These are phyloP conservation scores for Onygenales sp. DNA, from an alignment of 2,329 filamentous ascomycete genomes.

Conservation along the genomic window DNA sequence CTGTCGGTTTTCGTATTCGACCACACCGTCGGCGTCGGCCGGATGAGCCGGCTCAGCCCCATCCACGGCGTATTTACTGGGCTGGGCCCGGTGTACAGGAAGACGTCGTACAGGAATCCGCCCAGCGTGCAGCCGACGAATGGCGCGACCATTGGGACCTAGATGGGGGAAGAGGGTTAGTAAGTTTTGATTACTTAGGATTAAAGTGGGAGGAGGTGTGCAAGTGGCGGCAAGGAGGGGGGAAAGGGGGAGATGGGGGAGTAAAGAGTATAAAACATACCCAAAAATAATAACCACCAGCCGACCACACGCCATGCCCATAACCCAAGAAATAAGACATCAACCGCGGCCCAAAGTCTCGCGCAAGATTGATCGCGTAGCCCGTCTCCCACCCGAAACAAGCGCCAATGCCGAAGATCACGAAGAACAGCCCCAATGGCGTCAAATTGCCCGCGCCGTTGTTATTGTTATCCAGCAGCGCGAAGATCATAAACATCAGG, in stretches of 20 bases:
- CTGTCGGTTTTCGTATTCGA: slow-evolving; percentile 10
- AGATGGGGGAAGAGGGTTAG: background rate
- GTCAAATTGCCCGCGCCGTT: slow-evolving; percentile 47
- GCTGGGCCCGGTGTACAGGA: slow-evolving; percentile 61
- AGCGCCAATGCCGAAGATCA: slow-evolving; percentile 63
- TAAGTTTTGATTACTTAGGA: background rate
- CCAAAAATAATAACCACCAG: slow-evolving; percentile 65
- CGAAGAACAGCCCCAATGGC: slow-evolving; percentile 58
- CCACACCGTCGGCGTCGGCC: slow-evolving; percentile 13
- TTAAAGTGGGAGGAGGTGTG: background rate
- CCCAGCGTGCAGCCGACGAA: slow-evolving; percentile 57
- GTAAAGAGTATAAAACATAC: slow-evolving; percentile 26
- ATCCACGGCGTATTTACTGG: slow-evolving; percentile 60
- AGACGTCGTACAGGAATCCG: slow-evolving; percentile 56
- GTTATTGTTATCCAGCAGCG: slow-evolving; percentile 44
- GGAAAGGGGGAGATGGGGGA: slow-evolving; percentile 1
- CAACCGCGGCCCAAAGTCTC: slow-evolving; percentile 61
- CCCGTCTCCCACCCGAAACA: slow-evolving; percentile 70
- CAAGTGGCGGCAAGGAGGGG: background rate
- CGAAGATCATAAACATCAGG: slow-evolving; percentile 64
- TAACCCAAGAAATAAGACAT: slow-evolving; percentile 61
- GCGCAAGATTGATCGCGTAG: slow-evolving; percentile 64
- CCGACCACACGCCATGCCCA: slow-evolving; percentile 55
- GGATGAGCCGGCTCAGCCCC: slow-evolving; percentile 48
- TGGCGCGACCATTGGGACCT: slow-evolving; percentile 64